Evolutionary conservation across 192 early-diverging fungal genomes (phyloP), one percentile per base, ranked within the genome.

Genomic region (Entomortierella beljakovae): DNA sequence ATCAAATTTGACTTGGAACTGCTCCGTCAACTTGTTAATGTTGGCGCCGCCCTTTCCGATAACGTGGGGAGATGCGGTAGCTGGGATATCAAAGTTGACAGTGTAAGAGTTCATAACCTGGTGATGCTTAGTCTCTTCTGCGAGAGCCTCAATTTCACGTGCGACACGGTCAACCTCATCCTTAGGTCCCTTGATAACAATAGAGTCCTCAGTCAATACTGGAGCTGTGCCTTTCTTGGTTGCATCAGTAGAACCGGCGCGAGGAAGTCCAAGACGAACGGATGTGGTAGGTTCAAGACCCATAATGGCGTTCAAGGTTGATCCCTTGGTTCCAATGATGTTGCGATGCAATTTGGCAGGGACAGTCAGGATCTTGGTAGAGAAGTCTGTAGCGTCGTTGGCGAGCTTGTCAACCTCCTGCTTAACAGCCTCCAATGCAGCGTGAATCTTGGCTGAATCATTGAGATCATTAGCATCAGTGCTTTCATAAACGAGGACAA

Each of bases 31-130:
- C 52, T 90, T 89, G 70, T 89, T 93, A 57, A 99, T 88, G 64
- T 89, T 88, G 64, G 90, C 91, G 68, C 96, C 96, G 29, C 90
- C 91, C 70, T 94, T 94, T n/a, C 97, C 97, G 68, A 98, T 95
- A 28, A 99, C 85, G 73, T 89, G 93, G 29, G 88, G 85, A 68
- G 85, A 89, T 64, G 81, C 86, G 55, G 67, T 75, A 26, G 87
- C 84, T 34, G 96, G 94, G 29, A 98, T 90, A 15, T 84, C 74
- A 51, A 98, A 82, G 50, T 92, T 90, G 40, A 85, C 75, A 20
- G 86, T 83, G 65, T 91, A 89, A 57, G 94, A 89, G 72, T 93
- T 93, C 80, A 85, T 81, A 26, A 87, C 73, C 82, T 85, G 73
- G 20, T 77, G 64, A 68, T 92, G 89, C 56, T 92, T 92, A 63